Percentiles rank a stretch among this genome's conserved stretches.
phyloP scores from a whole-genome alignment of 768 basidiomycete genomes.

The Lepiota venenata region DNA sequence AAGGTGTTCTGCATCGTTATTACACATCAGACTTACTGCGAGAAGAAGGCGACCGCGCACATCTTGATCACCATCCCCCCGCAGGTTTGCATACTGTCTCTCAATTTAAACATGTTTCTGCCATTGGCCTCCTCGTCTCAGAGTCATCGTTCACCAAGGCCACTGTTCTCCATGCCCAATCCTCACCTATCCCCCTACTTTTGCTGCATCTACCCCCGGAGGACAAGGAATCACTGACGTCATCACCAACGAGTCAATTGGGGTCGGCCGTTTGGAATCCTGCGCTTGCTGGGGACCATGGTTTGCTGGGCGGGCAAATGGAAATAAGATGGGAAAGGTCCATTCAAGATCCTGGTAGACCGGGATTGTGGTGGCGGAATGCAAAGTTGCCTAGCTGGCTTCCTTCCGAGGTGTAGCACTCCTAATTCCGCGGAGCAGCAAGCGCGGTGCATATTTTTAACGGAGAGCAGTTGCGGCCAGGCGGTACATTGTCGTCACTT shows the following conservation, averaged over 20 bases:
- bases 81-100: background rate
- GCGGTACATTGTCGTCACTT: too few species aligned
- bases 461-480: background rate
- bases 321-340: constrained; percentile 68
- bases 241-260: constrained; percentile 15
- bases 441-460: background rate
- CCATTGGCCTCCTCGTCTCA: constrained; percentile 75
- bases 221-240: background rate
- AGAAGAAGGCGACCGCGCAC: background rate
- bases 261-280: constrained; percentile 68
- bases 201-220: constrained; percentile 70
- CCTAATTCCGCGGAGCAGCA: background rate
- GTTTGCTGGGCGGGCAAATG: constrained; percentile 55
- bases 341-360: constrained; percentile 29
- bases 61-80: background rate
- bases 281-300: constrained; percentile 51
- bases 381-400: constrained; percentile 26
- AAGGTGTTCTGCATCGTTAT: constrained; percentile 75
- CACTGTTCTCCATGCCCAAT: constrained; percentile 65
- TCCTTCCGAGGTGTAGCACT: constrained; percentile 4
- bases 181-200: constrained; percentile 75
- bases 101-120: background rate
- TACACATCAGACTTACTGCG: constrained; percentile 11
- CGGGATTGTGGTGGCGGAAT: constrained; percentile 42
- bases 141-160: constrained; percentile 76